Conservation (phyloP, 306 rosid genomes). For the Dryas drummondii region DNA sequence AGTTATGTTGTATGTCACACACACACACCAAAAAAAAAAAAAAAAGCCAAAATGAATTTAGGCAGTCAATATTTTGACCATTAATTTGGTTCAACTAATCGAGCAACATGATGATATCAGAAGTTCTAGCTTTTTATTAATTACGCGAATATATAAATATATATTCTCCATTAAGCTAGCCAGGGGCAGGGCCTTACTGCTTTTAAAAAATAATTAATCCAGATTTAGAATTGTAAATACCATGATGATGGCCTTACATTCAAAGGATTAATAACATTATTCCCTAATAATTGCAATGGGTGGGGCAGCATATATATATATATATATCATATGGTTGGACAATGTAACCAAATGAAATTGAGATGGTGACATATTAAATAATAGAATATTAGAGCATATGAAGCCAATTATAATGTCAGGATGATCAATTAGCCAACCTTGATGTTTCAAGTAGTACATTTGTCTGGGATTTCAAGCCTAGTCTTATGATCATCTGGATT, state of each 20-base stretch:
- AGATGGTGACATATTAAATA: neutral
- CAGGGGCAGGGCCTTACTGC: neutral
- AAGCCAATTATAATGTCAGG: neutral
- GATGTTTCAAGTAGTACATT: no score
- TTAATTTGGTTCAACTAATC: slow-evolving; percentile 5
- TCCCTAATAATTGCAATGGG: slow-evolving; percentile 11
- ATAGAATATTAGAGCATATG: neutral
- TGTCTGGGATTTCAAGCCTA: no score
- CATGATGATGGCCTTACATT: neutral
- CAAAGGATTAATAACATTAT: neutral
- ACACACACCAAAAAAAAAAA: neutral
- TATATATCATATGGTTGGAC: neutral
- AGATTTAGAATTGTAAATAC: neutral
- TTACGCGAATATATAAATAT: no score
- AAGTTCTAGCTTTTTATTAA: neutral
- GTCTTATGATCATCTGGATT: no score
- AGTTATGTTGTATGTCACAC: neutral
- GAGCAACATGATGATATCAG: neutral
- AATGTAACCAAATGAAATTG: neutral
- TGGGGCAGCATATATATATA: neutral
- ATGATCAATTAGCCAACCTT: no score
- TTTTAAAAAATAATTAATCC: neutral
- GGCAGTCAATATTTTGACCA: neutral
- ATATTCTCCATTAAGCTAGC: no score
- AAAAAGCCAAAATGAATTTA: neutral